Evolutionary conservation across 371 early-diverging fungal genomes (phyloP).

Genomic region (Circinella umbellata): DNA sequence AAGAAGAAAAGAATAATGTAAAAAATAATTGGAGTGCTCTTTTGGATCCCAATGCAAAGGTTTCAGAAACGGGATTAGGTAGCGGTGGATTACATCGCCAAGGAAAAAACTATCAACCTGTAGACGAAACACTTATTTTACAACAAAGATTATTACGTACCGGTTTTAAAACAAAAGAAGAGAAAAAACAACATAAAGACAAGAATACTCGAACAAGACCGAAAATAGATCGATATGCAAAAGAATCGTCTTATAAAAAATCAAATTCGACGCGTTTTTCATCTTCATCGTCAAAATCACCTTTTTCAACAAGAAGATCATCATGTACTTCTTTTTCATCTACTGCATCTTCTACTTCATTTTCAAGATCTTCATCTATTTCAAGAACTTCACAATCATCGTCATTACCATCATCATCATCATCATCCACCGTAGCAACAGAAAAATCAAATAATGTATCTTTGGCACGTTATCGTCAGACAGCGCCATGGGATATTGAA

Average conservation of each 20-base stretch:
- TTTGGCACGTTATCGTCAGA: neutral
- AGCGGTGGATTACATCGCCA: constrained; percentile 24
- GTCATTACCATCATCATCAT: neutral
- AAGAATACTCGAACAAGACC: neutral
- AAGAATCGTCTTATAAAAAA: neutral
- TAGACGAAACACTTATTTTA: constrained; percentile 26
- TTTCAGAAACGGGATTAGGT: constrained; percentile 23
- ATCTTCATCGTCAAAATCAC: too few relatives aligned
- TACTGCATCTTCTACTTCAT: too few relatives aligned
- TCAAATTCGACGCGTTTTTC: neutral
- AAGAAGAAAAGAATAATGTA: neutral
- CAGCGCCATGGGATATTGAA: neutral
- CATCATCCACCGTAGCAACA: neutral
- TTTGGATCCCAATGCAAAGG: constrained; percentile 26
- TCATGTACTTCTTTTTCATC: too few relatives aligned
- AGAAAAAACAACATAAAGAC: neutral
- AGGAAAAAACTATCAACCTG: constrained; percentile 24
- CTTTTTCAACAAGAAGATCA: too few relatives aligned
- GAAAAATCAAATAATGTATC: neutral
- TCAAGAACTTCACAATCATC: too few relatives aligned
- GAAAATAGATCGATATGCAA: neutral
- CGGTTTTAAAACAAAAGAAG: neutral
- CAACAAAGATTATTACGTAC: constrained; percentile 16
- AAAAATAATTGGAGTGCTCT: constrained; percentile 18
- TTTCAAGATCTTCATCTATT: too few relatives aligned